These are phyloP conservation scores for Ganoderma multipileum DNA, from an alignment of 1,284 basidiomycete genomes.

Conservation along the genomic window DNA sequence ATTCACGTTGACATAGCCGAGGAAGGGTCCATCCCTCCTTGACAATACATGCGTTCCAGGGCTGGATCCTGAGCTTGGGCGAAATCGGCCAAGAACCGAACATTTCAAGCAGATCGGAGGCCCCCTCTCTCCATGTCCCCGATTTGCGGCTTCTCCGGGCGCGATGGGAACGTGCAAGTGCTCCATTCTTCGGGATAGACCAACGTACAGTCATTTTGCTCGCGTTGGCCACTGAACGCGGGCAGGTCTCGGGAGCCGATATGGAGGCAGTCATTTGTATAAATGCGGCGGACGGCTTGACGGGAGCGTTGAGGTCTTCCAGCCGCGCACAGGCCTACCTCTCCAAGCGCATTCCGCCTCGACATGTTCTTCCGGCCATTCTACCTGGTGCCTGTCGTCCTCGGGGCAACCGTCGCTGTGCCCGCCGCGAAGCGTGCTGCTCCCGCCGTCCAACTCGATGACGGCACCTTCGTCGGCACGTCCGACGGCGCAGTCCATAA, in stretches of 20 bases:
- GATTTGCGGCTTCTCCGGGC: neutral
- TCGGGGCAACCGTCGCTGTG: constrained; percentile 13
- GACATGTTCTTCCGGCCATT: constrained; percentile 20
- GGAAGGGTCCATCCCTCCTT: neutral
- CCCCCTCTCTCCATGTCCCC: neutral
- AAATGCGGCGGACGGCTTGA: neutral
- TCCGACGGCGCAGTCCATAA: constrained; percentile 28
- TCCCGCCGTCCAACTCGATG: constrained; percentile 33
- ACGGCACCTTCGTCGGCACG: constrained; percentile 34
- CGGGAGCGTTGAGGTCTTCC: neutral
- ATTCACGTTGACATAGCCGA: neutral
- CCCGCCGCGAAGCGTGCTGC: constrained; percentile 17
- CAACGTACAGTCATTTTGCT: neutral
- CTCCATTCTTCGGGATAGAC: neutral
- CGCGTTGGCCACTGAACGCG: neutral
- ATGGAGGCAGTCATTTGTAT: neutral
- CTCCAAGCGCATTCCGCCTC: neutral
- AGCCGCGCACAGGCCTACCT: neutral
- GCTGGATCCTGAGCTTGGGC: too few species aligned
- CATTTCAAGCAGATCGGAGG: too few species aligned
- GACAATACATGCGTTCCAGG: too few species aligned
- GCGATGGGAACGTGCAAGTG: neutral
- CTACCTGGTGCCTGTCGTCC: constrained; percentile 17
- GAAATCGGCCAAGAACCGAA: too few species aligned
- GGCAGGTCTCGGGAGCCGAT: neutral